Base-by-base conservation (phyloP, 2,329 filamentous ascomycete genomes). In the Pyricularia grisea region DNA sequence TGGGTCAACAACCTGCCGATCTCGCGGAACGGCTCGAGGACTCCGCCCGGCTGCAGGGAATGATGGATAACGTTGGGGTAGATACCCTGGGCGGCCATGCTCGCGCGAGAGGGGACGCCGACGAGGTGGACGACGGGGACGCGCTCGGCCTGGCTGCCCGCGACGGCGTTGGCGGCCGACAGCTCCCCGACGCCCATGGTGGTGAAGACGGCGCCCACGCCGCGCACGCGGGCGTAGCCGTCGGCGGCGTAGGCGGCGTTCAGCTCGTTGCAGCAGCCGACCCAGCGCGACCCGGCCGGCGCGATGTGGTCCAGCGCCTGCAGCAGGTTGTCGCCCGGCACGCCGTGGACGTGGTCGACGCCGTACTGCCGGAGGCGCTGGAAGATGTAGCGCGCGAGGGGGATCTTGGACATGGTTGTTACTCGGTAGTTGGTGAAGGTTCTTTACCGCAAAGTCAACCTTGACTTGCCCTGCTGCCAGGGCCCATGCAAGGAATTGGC, bases 201-300 rank as follows among this genome's bases (percentile, higher is more conserved):
- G 60, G 91, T 93, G 72, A 93, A 79, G 66, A 93, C 78, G 33
- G 90, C 90, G 4, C 85, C 84, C 42, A 92, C 88, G 63, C 90
- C 88, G 69, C 90, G 90, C 70, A 92, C 84, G 71, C 91, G 85
- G 69, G 90, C 90, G 76, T 93, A 93, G 28, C 91, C 91, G 79
- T 93, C 91, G n/a, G 91, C 90, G 31, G 91, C 90, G 74, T 93
- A 93, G 23, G 88, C 87, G 65, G 90, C 90, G 76, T 92, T 92
- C 70, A 92, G 83, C 77, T 92, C 90, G 74, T 92, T 92, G 72
- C 87, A 87, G 76, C 88, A 92, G 69, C 87, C 87, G 60, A 90
- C 86, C 88, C 88, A 91, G 73, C 84, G 83, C 55, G 92, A 78
- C 6, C 83, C 85, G 66, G 81, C 80, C 50, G 84, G 81, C 28